Evolutionary conservation across 345 rosid genomes (phyloP).

Genomic region (Eucalyptus sp.): DNA sequence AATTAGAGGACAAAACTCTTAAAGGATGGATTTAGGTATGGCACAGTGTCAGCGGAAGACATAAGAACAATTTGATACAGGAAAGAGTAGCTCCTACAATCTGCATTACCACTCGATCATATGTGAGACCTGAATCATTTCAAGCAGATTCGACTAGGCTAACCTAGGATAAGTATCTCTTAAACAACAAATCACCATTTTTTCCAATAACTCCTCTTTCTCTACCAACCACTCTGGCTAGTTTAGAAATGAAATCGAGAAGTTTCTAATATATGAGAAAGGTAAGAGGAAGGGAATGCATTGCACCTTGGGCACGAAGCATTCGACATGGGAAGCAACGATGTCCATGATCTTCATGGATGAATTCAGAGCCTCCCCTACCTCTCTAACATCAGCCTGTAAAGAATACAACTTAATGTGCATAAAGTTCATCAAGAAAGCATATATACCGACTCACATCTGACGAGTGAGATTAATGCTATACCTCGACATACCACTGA

Average conservation of each 20-base stretch:
- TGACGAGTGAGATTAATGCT: conserved; percentile 10
- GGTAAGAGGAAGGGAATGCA: neutral
- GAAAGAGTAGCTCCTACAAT: neutral
- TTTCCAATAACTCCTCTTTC: conserved; percentile 61
- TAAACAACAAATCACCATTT: conserved; percentile 39
- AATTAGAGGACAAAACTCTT: neutral
- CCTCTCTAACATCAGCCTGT: conserved; percentile 53
- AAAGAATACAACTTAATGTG: neutral
- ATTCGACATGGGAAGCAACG: conserved; percentile 25
- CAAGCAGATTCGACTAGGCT: neutral
- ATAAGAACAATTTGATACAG: neutral
- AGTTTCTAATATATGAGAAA: neutral
- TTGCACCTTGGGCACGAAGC: conserved; percentile 47
- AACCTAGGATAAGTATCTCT: conserved; percentile 45
- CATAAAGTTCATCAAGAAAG: neutral
- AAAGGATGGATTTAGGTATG: neutral
- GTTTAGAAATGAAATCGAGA: conserved; percentile 36
- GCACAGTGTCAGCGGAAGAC: neutral
- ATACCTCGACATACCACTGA: conserved; percentile 41
- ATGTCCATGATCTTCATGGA: conserved; percentile 51
- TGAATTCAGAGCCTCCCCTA: conserved; percentile 45
- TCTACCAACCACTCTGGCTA: conserved; percentile 47
- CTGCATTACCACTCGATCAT: neutral
- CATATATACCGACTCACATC: conserved; percentile 11
- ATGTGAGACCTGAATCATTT: neutral